phyloP scores from a whole-genome alignment of 495 filamentous ascomycete genomes.

The Trichoderma gamsii region DNA sequence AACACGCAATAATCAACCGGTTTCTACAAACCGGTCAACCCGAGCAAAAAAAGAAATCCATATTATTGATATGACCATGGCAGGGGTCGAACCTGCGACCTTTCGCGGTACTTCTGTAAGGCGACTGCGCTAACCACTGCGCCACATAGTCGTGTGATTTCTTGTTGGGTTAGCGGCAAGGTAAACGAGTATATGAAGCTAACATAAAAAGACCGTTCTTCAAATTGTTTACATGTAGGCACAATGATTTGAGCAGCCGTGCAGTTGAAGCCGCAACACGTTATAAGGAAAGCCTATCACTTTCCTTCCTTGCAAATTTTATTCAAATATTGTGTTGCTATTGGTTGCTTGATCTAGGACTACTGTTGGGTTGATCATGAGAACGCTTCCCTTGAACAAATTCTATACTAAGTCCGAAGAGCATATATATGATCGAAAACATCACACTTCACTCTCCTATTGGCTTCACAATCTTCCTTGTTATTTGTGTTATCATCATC shows the following conservation, averaged over 20 bases:
- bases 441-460: not conserved
- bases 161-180: not conserved
- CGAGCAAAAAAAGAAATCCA: slow-evolving; percentile 14
- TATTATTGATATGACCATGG: slow-evolving; percentile 34
- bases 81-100: slow-evolving; percentile 49
- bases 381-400: too few relatives aligned
- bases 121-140: slow-evolving; percentile 39
- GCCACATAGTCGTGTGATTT: slow-evolving; percentile 27
- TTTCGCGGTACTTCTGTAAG: slow-evolving; percentile 35
- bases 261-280: too few relatives aligned
- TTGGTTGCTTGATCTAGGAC: too few relatives aligned
- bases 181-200: not conserved
- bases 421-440: not conserved
- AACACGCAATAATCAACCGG: not conserved
- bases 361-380: too few relatives aligned
- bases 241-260: too few relatives aligned
- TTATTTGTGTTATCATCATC: not conserved
- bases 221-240: not conserved
- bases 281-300: too few relatives aligned
- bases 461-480: not conserved
- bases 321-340: too few relatives aligned
- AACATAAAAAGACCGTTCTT: not conserved
- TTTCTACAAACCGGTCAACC: slow-evolving; percentile 15
- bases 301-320: too few relatives aligned
- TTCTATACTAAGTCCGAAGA: too few relatives aligned